Evolutionary conservation across 148 eudicot species (phyloP).

Genomic region (Camellia japonica): DNA sequence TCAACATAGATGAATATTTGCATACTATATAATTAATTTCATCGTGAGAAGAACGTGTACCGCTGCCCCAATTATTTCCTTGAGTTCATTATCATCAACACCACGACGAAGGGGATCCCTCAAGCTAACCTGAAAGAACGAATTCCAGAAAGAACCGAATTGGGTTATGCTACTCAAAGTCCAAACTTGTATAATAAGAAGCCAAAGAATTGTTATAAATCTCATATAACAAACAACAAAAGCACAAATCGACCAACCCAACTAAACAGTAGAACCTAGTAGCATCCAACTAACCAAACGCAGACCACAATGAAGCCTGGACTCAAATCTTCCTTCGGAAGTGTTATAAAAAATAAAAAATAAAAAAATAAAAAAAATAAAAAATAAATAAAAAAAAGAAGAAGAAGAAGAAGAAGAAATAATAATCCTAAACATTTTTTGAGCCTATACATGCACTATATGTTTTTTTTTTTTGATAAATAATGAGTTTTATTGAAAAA

Average conservation of each 20-base stretch:
- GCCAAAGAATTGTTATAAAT: neutral
- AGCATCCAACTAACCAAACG: neutral
- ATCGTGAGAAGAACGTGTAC: constrained; percentile 34
- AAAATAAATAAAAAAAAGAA: rapidly evolving
- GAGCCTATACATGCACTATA: neutral
- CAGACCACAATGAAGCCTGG: neutral
- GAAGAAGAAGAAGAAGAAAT: neutral
- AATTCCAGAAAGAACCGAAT: neutral
- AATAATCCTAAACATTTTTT: neutral
- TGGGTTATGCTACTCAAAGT: neutral
- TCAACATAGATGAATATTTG: neutral
- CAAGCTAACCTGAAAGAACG: constrained; percentile 68
- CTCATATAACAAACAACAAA: neutral
- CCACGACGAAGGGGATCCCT: constrained; percentile 92
- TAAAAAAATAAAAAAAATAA: too few species aligned
- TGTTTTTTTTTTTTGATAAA: too few species aligned
- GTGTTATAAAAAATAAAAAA: neutral
- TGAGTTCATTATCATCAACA: constrained; percentile 67
- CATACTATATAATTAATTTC: neutral
- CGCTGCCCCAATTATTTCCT: constrained; percentile 73
- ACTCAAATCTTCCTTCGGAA: constrained; percentile 1
- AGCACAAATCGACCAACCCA: neutral
- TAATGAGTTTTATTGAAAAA: too few species aligned
- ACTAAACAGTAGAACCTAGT: neutral
- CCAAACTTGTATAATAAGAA: neutral